Evolutionary conservation across 1,139 yeast genomes (phyloP), one percentile per base, ranked within the genome.

Genomic region (Blastobotrys indianensis): DNA sequence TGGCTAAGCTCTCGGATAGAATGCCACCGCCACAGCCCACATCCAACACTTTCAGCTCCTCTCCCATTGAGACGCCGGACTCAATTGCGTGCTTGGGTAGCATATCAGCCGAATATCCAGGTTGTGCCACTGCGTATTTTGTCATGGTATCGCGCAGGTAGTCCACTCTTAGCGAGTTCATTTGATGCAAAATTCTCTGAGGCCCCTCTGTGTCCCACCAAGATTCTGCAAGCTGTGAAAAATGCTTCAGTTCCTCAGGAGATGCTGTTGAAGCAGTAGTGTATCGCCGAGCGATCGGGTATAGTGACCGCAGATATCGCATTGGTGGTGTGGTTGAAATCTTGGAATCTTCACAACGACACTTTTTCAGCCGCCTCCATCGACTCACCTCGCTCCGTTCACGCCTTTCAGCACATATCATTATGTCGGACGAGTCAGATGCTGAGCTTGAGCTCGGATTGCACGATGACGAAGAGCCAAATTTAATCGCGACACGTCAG

Each of bases 21-120:
- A 92, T 82, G 0, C 99, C 99, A 6, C 98, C 99, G 17, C 99
- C 99, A 62, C 98, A 94, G 0, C 99, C 99, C 46, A 92, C 82
- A 61, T 92, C 99, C 50, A 92, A 68, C 0, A 81, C 90, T 11
- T 67, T 65, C 44, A 79, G 41, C 25, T 38, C 73, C 13, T 32
- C 37, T n/a, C 33, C 62, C 33, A 77, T 55, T 37, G 70, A 69
- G 20, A 70, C 68, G 46, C 54, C 55, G 11, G 35, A 73, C 77
- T 50, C 79, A 81, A 39, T 65, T 65, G n/a, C 71, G 56, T 32
- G 83, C 79, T 45, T 72, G 0, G 97, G 96, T 13, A 87, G 69
- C 43, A 87, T 66, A 36, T 79, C 78, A 37, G 77, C 63, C 51
- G 79, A 78, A 65, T 82, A 88, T 0, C 95, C 95, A 0, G 97